A percentile compares a stretch with the other conserved stretches of the same genome.
Evolutionary conservation across 306 rosid species (phyloP).

Genomic region (Arachis hypogaea): DNA sequence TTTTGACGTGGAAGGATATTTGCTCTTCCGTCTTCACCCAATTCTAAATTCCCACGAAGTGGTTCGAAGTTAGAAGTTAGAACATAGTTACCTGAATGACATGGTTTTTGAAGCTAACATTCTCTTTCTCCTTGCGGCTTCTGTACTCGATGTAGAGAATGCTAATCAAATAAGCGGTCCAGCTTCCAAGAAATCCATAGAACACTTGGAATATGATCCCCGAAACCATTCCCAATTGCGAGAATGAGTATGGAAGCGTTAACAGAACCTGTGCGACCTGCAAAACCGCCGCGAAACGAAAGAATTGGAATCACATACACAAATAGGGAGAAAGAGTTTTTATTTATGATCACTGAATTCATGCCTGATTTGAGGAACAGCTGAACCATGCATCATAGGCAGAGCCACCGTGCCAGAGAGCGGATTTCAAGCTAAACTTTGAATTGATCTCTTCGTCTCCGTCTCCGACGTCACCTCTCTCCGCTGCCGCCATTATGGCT

Average conservation of each 20-base stretch:
- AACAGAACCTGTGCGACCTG: conserved; percentile 94
- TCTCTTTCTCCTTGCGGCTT: conserved; percentile 77
- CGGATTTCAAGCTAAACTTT: conserved; percentile 49
- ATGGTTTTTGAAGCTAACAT: conserved; percentile 84
- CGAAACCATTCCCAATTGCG: conserved; percentile 81
- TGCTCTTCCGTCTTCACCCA: too few relatives aligned
- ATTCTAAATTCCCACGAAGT: too few relatives aligned
- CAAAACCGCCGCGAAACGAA: background rate
- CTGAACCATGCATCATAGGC: conserved; percentile 92
- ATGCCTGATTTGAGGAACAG: conserved; percentile 88
- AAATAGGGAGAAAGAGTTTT: too few relatives aligned
- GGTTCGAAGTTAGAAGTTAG: background rate
- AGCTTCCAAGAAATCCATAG: conserved; percentile 80
- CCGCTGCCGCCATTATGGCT: conserved; percentile 48
- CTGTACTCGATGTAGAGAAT: conserved; percentile 80
- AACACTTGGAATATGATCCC: conserved; percentile 73
- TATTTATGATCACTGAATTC: background rate
- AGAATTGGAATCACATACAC: background rate
- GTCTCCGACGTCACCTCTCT: conserved; percentile 53
- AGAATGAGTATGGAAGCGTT: conserved; percentile 84
- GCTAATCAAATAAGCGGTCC: conserved; percentile 89
- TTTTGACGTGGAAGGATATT: too few relatives aligned
- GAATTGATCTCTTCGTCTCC: conserved; percentile 51
- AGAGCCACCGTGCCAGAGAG: conserved; percentile 91
- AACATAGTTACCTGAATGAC: conserved; percentile 67